Conservation (phyloP, 2,329 filamentous ascomycete species). For the Colletotrichum phormii region DNA sequence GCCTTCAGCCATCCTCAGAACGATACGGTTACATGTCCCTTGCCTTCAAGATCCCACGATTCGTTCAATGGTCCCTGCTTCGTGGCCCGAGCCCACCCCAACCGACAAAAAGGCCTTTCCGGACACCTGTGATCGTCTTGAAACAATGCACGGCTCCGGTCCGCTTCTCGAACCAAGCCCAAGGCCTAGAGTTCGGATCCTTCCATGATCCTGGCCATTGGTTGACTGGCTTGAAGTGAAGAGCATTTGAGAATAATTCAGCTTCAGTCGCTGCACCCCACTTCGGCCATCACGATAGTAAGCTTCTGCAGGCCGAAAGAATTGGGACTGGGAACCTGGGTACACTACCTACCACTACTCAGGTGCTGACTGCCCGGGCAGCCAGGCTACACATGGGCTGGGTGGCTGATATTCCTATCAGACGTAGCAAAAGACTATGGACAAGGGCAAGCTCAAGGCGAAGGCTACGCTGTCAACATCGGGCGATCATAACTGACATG, state of each 20-base stretch:
- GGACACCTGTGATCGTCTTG: neutral
- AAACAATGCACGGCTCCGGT: neutral
- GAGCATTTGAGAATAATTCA: conserved; percentile 18
- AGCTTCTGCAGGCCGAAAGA: neutral
- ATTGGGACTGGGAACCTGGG: neutral
- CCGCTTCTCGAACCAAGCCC: neutral
- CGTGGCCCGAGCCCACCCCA: neutral
- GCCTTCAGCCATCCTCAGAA: neutral
- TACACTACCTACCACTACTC: too few species aligned
- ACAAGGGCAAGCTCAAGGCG: neutral
- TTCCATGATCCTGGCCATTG: neutral
- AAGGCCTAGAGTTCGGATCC: neutral
- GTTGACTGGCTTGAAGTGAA: neutral
- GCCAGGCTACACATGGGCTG: neutral
- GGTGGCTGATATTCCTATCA: too few species aligned
- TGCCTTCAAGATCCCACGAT: neutral
- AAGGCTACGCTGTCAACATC: too few species aligned
- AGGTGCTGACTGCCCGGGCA: neutral
- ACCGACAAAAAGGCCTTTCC: neutral
- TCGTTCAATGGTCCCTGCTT: conserved; percentile 4
- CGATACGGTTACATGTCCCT: neutral
- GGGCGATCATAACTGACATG: too few species aligned
- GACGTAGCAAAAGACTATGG: neutral
- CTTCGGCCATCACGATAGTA: neutral
- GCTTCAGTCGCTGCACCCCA: neutral